A percentile compares a stretch with the other conserved stretches of the same genome.
phyloP scores from a whole-genome alignment of 768 basidiomycete species.

The Lactarius trivialis region DNA sequence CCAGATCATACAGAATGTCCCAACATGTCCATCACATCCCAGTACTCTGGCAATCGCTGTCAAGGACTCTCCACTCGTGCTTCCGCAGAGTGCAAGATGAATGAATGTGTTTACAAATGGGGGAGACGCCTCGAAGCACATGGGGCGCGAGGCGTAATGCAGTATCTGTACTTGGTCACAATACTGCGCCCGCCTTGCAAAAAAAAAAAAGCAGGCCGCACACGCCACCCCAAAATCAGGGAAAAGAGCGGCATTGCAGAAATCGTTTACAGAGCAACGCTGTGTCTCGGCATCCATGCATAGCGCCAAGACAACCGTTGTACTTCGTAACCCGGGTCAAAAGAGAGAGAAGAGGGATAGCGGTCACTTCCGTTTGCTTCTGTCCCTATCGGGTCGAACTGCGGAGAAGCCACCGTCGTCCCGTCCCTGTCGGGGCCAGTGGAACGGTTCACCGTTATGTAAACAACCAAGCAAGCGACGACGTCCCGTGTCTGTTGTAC shows the following conservation, averaged over 20 bases:
- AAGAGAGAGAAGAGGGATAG: background rate
- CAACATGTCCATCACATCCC: background rate
- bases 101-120: background rate
- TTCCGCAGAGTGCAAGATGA: background rate
- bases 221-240: background rate
- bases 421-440: background rate
- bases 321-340: background rate
- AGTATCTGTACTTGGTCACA: background rate
- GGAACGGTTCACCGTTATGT: background rate
- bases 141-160: background rate
- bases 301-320: background rate
- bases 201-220: background rate
- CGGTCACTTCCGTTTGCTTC: background rate
- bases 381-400: background rate
- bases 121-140: background rate
- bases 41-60: background rate
- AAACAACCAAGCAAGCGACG: background rate
- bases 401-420: background rate
- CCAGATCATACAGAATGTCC: background rate
- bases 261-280: background rate
- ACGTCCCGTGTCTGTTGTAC: background rate
- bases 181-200: background rate
- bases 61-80: background rate
- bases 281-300: too few relatives aligned
- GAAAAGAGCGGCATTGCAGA: background rate